These are phyloP conservation scores for Camelina neglecta DNA, from an alignment of 345 rosid species.

Conservation along the genomic window DNA sequence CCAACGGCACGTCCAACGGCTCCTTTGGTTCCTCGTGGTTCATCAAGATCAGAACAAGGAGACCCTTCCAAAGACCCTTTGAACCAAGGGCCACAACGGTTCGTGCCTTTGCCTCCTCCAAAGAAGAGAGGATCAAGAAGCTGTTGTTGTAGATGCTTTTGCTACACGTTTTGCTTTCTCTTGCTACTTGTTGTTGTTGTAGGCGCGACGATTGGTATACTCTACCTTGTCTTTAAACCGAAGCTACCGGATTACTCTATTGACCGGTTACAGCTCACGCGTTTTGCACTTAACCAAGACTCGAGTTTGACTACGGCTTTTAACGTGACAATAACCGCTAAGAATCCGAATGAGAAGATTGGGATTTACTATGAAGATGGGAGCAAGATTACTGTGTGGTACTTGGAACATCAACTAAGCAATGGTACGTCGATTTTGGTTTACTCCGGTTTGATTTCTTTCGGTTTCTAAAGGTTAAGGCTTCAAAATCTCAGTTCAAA, in stretches of 20 bases:
- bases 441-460: neutral
- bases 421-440: slow-evolving; percentile 46
- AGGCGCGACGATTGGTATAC: slow-evolving; percentile 56
- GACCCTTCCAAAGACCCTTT: slow-evolving; percentile 46
- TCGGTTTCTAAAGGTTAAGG: neutral
- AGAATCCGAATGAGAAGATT: slow-evolving; percentile 76
- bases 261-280: slow-evolving; percentile 59
- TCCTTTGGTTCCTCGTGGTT: slow-evolving; percentile 61
- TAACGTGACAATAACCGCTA: slow-evolving; percentile 65
- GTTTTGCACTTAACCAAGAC: slow-evolving; percentile 48
- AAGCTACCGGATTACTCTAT: slow-evolving; percentile 73
- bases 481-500: neutral
- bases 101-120: slow-evolving; percentile 51
- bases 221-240: slow-evolving; percentile 74
- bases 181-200: slow-evolving; percentile 53
- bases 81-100: slow-evolving; percentile 39
- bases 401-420: slow-evolving; percentile 54
- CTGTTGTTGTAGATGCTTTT: slow-evolving; percentile 69
- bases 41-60: slow-evolving; percentile 52
- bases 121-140: slow-evolving; percentile 51
- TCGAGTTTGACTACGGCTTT: slow-evolving; percentile 63
- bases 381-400: slow-evolving; percentile 69
- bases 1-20: slow-evolving; percentile 47
- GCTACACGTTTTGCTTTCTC: slow-evolving; percentile 64
- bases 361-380: slow-evolving; percentile 90